Base-by-base conservation (phyloP, 108 stramenopile genomes). In the Hondaea fermentalgiana region DNA sequence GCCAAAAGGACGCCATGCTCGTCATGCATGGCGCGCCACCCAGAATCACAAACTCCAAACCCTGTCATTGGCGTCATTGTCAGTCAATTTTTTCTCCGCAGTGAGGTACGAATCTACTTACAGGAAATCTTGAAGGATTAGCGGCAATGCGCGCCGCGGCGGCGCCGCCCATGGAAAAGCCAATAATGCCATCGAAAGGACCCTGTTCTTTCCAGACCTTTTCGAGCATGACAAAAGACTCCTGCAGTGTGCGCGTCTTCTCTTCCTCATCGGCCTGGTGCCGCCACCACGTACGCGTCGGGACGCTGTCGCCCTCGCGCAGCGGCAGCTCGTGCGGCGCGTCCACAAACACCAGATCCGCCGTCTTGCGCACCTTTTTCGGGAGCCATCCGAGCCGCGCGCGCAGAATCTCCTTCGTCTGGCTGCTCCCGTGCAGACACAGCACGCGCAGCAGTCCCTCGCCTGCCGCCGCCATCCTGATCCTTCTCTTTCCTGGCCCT, bases 151-250 rank as follows among this genome's bases (percentile, higher is more conserved):
- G 25, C 17, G 44, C 45, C 5, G 72, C 87, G 59, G 23, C 19
- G 17, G 89, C 59, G 47, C n/a, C 89, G 44, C 89, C 89, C 72
- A 72, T 72, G 23, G 72, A 83, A 21, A 89, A 89, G 25, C 72
- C 89, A 28, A 89, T 0, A 6, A 89, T 16, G 72, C 47, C 89
- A 17, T 76, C 72, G 58, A 83, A 89, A 57, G 72, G 89, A 10
- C 72, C 89, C 35, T 69, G 19, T 5, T 21, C 58, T 19, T 29
- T 28, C 89, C 72, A 83, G 19, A 72, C 89, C 23, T 43, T 17
- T 19, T 29, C 69, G 57, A 89, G 51, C 59, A 29, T n/a, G 44
- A 3, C 57, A 25, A 89, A 72, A 5, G 69, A 25, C 47, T 72
- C 72, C 5, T 55, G 53, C 28, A 89, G 3, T 12, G 42, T 14